Evolutionary conservation across 768 basidiomycete species (phyloP), one percentile per base, ranked within the genome.

Genomic region (Terana coerulea): DNA sequence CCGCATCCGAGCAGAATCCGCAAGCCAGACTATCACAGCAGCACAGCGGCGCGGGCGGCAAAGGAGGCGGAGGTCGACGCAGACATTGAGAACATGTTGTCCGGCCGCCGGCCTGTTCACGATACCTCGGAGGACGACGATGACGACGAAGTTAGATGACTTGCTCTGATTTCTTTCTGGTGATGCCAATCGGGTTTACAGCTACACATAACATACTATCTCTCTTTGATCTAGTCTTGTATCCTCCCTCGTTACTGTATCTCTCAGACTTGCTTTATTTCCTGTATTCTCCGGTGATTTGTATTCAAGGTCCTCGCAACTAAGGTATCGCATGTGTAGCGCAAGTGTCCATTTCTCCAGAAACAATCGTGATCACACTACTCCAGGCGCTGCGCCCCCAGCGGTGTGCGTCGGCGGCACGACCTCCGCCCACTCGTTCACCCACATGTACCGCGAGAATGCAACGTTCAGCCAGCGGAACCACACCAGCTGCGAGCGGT

Each of bases 371-470:
- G n/a, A n/a, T n/a, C n/a, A n/a, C n/a, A n/a, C n/a, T n/a, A n/a
- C n/a, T n/a, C n/a, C n/a, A n/a, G n/a, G n/a, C n/a, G n/a, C n/a
- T n/a, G n/a, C n/a, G n/a, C n/a, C n/a, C n/a, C n/a, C n/a, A n/a
- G n/a, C n/a, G n/a, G n/a, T n/a, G n/a, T n/a, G n/a, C 3, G 37
- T 19, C 26, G 45, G 29, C 29, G 60, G 55, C n/a, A 57, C 49
- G 39, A 88, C 60, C 63, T 83, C 78, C 2, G 75, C 72, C 80
- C 90, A 91, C 56, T 89, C 85, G 56, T 94, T 94, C 24, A 89
- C 80, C 93, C 94, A 95, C 90, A 95, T 88, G 63, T 94, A 92
- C 51, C 86, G 76, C 15, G 90, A 93, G 62, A 86, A 89, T 19
- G 69, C 56, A 33, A 95, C 74, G 62, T 93, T 89, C 50, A 94